Conservation (phyloP, 768 basidiomycete genomes). For the Panellus pusillus region DNA sequence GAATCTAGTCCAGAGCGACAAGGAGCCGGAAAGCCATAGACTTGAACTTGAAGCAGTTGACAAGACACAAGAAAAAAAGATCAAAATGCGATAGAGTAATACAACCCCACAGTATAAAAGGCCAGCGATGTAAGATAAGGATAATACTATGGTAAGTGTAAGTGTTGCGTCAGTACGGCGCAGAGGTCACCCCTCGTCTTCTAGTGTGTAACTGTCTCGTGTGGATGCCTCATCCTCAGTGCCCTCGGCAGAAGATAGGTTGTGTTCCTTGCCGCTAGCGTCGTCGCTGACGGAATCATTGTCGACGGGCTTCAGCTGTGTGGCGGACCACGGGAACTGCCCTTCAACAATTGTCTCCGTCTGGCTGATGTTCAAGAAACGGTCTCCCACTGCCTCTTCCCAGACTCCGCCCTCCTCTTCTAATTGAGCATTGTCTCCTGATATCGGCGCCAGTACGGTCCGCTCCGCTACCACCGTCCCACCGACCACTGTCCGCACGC, state of each 20-base stretch:
- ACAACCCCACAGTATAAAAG: no score
- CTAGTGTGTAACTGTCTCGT: not conserved
- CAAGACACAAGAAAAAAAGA: no score
- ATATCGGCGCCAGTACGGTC: conserved; percentile 19
- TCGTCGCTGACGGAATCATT: conserved; percentile 13
- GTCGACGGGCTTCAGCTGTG: conserved; percentile 8
- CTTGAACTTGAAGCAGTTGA: no score
- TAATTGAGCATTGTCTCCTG: conserved; percentile 15
- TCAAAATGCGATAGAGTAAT: no score
- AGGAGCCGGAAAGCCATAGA: no score
- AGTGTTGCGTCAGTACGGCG: not conserved
- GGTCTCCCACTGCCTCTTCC: conserved; percentile 30
- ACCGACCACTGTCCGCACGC: conserved; percentile 3
- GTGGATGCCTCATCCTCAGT: conserved; percentile 13
- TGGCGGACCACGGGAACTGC: conserved; percentile 14
- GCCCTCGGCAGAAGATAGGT: conserved; percentile 9
- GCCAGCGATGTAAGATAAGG: not conserved
- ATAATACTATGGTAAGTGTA: not conserved
- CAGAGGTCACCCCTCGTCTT: not conserved
- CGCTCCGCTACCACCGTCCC: conserved; percentile 19
- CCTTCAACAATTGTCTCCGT: conserved; percentile 21
- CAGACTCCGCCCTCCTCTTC: conserved; percentile 28
- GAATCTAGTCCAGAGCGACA: no score
- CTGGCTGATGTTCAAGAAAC: conserved; percentile 22
- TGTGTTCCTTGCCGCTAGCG: conserved; percentile 10